phyloP scores from a whole-genome alignment of 1,284 basidiomycete genomes.

The Rhizopogon parksii region DNA sequence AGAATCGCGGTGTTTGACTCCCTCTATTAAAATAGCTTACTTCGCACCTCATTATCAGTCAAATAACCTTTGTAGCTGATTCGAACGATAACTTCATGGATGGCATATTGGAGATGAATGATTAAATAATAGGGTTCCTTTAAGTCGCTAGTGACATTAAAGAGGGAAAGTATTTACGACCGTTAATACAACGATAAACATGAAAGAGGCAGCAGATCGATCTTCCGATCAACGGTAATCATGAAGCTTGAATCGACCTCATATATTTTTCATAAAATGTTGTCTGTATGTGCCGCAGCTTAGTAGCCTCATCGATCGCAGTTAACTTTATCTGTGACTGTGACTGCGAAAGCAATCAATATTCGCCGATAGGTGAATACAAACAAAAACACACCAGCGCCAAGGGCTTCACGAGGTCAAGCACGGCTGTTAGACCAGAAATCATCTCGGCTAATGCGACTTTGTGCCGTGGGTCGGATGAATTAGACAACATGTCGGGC shows the following conservation, averaged over 20 bases:
- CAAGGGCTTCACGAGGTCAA: conserved; percentile 54
- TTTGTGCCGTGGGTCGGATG: conserved; percentile 51
- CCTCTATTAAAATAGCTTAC: too few relatives aligned
- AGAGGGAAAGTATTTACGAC: background rate
- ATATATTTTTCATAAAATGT: conserved; percentile 42
- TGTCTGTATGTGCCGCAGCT: conserved; percentile 46
- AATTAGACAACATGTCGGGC: conserved; percentile 59
- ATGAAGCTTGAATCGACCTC: conserved; percentile 30
- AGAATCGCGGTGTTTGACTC: too few relatives aligned
- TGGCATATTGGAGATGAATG: conserved; percentile 13
- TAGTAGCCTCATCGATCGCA: conserved; percentile 42
- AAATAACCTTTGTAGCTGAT: too few relatives aligned
- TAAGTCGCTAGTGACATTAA: background rate
- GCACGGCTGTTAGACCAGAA: conserved; percentile 49
- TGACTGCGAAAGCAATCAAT: conserved; percentile 20
- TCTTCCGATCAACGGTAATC: conserved; percentile 3
- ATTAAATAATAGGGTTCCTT: conserved; percentile 9
- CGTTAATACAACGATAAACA: conserved; percentile 1
- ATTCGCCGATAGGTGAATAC: conserved; percentile 8
- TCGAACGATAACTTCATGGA: background rate
- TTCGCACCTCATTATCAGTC: too few relatives aligned
- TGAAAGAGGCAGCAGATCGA: background rate
- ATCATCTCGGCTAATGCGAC: conserved; percentile 74
- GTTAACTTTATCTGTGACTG: conserved; percentile 38
- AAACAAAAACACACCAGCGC: conserved; percentile 44